phyloP scores from a whole-genome alignment of 352 stramenopile species.

The Phytophthora quininea region DNA sequence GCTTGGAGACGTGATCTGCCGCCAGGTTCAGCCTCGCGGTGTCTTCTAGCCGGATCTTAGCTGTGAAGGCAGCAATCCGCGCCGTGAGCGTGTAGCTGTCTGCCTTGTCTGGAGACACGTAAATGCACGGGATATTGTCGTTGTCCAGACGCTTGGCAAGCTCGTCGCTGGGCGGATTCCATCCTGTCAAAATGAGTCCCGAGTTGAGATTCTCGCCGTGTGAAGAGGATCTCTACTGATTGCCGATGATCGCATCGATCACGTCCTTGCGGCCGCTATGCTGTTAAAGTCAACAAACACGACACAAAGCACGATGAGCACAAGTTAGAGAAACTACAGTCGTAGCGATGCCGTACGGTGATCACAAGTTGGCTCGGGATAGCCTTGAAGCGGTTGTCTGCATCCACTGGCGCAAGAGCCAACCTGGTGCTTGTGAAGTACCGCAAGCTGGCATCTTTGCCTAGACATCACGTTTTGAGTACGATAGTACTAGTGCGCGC shows the following conservation, averaged over 20 bases:
- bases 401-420: constrained; percentile 77
- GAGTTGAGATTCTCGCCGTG: constrained; percentile 74
- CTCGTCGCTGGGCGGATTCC: constrained; percentile 73
- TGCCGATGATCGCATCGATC: constrained; percentile 86
- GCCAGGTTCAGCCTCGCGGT: constrained; percentile 76
- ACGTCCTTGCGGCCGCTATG: constrained; percentile 84
- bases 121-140: constrained; percentile 89
- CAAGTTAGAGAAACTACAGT: not conserved
- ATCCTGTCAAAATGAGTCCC: constrained; percentile 85
- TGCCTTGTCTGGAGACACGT: constrained; percentile 80
- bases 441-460: constrained; percentile 69
- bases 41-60: constrained; percentile 83
- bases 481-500: not conserved
- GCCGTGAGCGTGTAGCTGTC: constrained; percentile 90
- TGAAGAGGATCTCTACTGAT: constrained; percentile 74
- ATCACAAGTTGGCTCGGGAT: constrained; percentile 88
- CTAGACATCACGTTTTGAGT: constrained; percentile 24
- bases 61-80: constrained; percentile 79
- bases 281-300: constrained; percentile 38
- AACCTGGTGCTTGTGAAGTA: constrained; percentile 89
- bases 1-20: constrained; percentile 77
- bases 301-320: not conserved
- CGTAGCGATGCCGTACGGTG: constrained; percentile 46
- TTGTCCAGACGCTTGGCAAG: constrained; percentile 72
- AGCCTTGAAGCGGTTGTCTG: constrained; percentile 82